A percentile compares a stretch with the other conserved stretches of the same genome.
phyloP scores from a whole-genome alignment of 495 filamentous ascomycete genomes.

The Sabuloglossum arenarium region DNA sequence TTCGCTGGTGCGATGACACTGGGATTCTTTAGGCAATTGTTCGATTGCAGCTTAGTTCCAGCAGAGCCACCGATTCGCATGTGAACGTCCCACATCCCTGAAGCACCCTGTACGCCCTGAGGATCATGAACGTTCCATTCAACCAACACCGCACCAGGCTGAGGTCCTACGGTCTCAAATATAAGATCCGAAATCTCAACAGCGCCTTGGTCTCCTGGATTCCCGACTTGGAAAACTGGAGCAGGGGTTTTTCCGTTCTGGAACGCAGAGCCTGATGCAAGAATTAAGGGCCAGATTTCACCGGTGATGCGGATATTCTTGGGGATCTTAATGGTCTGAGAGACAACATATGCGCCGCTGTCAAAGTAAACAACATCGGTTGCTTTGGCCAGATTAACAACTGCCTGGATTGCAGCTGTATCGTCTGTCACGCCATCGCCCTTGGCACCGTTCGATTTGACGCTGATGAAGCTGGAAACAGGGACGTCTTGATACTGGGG shows the following conservation, averaged over 20 bases:
- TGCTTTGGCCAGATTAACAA: conserved; percentile 37
- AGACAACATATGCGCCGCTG: conserved; percentile 73
- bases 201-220: conserved; percentile 52
- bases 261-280: conserved; percentile 59
- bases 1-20: conserved; percentile 27
- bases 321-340: conserved; percentile 65
- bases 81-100: conserved; percentile 83
- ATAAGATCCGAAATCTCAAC: conserved; percentile 75
- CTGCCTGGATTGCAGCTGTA: conserved; percentile 46
- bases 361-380: conserved; percentile 75
- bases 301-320: conserved; percentile 65
- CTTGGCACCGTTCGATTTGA: conserved; percentile 55
- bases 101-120: conserved; percentile 39
- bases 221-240: conserved; percentile 57
- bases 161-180: conserved; percentile 54
- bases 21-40: conserved; percentile 55
- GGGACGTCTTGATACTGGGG: conserved; percentile 50
- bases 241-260: conserved; percentile 45
- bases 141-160: conserved; percentile 73
- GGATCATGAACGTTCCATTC: conserved; percentile 64
- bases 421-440: conserved; percentile 58
- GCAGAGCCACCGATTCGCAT: conserved; percentile 66
- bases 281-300: conserved; percentile 76
- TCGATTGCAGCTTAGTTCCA: conserved; percentile 59
- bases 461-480: conserved; percentile 43